Percentiles rank a stretch among this genome's conserved stretches.
Evolutionary conservation across 352 stramenopile species (phyloP).

Genomic region (Pythium monospermum): DNA sequence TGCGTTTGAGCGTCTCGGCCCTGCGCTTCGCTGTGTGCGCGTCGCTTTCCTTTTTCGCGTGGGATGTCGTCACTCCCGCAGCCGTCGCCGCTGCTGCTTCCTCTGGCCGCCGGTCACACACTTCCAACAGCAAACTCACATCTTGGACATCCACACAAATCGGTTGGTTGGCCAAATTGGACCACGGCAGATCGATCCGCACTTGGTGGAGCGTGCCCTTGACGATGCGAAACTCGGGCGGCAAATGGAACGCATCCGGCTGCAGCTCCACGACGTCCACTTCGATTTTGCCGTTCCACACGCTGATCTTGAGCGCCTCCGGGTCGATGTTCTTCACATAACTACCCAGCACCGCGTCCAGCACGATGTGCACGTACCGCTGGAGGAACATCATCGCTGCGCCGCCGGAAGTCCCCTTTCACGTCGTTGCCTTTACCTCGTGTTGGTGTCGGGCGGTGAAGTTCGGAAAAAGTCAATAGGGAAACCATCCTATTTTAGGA

Average conservation of each 20-base stretch:
- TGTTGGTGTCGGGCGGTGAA: too few relatives aligned
- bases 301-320: conserved; percentile 77
- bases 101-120: conserved; percentile 26
- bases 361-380: conserved; percentile 78
- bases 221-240: conserved; percentile 59
- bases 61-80: too few relatives aligned
- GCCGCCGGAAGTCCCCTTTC: not conserved
- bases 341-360: conserved; percentile 75
- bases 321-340: conserved; percentile 88
- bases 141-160: conserved; percentile 77
- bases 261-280: conserved; percentile 76
- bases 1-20: conserved; percentile 49
- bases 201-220: conserved; percentile 75
- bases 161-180: conserved; percentile 63
- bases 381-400: conserved; percentile 62
- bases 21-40: conserved; percentile 22
- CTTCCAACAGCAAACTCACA: conserved; percentile 63
- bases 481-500: not conserved
- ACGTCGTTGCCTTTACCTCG: too few relatives aligned
- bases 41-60: conserved; percentile 9
- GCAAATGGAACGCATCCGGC: conserved; percentile 61
- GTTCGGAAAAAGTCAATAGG: too few relatives aligned
- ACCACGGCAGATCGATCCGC: conserved; percentile 71
- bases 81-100: not conserved
- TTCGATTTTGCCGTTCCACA: conserved; percentile 85